Evolutionary conservation across 139 green algal genomes (phyloP), one percentile per base, ranked within the genome.

Genomic region (Edaphochlamys debaryana): DNA sequence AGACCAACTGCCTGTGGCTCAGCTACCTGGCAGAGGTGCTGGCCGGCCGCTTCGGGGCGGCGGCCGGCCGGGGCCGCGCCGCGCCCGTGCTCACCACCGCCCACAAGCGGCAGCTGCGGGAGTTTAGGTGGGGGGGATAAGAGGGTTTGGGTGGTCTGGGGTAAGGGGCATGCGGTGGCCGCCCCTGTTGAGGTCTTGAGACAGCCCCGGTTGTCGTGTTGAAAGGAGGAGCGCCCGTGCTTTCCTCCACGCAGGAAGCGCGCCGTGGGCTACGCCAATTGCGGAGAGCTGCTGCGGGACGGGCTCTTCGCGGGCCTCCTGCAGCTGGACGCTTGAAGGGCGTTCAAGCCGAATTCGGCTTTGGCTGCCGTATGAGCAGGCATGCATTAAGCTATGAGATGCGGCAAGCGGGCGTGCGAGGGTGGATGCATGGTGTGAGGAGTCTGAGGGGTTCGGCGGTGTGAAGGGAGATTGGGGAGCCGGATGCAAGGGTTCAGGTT

Each of bases 1-100:
- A 85, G 42, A 99, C 96, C n/a, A 99, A 99, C 87, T 91, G 86
- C 41, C 82, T 97, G 32, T 99, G 97, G 97, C 78, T 99, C 81
- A 88, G 95, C 67, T 99, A 99, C 88, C 87, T 99, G 41, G 93
- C 94, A 22, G 95, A 99, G 66, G 92, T 92, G 17, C 75, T 98
- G 63, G 87, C 96, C 88, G 60, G 9, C 68, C 90, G 41, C 17
- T 71, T 62, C 60, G 36, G 36, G 19, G 66, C 23, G 36, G 36
- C n/a, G 62, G 66, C 11, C 4, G 19, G 36, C 13, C 15, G 66
- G 7, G 66, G 36, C 56, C 25, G 56, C 56, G 20, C 23, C 2
- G 56, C 19, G 56, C 56, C 25, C 41, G 38, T 36, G 29, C 58
- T 84, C 15, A 72, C 38, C 37, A 25, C 79, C 17, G 79, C 48